A percentile compares a stretch with the other conserved stretches of the same genome.
Evolutionary conservation across 2,329 filamentous ascomycete species (phyloP).

Genomic region (Ceratocystis colombiana): DNA sequence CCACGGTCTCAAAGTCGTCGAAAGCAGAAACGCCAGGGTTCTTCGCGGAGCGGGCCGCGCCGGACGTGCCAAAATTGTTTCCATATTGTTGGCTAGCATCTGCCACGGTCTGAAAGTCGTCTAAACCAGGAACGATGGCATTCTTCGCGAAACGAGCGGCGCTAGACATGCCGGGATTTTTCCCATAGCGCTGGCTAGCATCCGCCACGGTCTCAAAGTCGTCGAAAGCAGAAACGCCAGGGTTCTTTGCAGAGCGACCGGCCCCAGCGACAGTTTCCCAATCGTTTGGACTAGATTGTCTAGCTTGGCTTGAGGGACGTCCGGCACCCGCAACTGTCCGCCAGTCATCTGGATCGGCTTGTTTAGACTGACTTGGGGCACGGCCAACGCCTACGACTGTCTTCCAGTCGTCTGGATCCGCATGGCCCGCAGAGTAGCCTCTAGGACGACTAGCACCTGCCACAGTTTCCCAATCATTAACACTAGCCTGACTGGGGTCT

Average conservation of each 20-base stretch:
- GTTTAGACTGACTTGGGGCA: background rate
- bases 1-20: background rate
- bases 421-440: background rate
- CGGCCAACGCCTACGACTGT: background rate
- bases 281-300: slow-evolving; percentile 11
- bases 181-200: slow-evolving; percentile 5
- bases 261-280: background rate
- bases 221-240: background rate
- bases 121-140: background rate
- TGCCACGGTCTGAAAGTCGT: background rate
- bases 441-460: background rate
- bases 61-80: background rate
- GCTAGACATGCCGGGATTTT: background rate
- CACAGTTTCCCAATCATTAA: background rate
- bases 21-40: background rate
- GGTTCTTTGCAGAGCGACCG: background rate
- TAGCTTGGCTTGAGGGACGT: background rate
- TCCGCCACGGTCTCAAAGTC: background rate
- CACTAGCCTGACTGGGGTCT: background rate
- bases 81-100: background rate
- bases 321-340: slow-evolving; percentile 10
- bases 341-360: background rate
- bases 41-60: background rate
- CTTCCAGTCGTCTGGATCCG: background rate
- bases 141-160: too few species aligned